Evolutionary conservation across 352 stramenopile species (phyloP).

Genomic region (Pythium plurisporium): DNA sequence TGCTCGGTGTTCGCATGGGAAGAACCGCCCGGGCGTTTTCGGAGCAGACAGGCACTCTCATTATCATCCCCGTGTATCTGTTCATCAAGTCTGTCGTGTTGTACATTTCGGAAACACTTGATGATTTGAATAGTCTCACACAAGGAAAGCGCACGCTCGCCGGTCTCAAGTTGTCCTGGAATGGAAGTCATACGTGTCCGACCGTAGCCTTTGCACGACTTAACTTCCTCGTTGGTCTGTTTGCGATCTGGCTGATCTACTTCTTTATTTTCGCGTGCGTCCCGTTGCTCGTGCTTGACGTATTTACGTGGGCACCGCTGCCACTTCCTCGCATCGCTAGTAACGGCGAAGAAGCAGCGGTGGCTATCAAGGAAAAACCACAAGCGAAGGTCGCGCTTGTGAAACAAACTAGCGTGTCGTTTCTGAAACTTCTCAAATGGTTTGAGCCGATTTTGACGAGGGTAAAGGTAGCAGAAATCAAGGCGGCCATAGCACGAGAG

Average conservation of each 20-base stretch:
- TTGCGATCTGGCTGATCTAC: slow-evolving; percentile 32
- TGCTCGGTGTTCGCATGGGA: slow-evolving; percentile 32
- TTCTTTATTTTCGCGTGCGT: slow-evolving; percentile 50
- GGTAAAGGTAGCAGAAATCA: no score
- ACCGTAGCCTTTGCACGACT: slow-evolving; percentile 20
- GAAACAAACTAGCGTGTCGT: no score
- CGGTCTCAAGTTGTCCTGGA: slow-evolving; percentile 22
- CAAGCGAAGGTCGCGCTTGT: no score
- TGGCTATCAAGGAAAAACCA: no score
- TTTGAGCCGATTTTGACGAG: no score
- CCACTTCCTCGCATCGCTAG: slow-evolving; percentile 9
- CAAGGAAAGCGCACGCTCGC: no score
- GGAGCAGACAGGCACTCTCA: slow-evolving; percentile 38
- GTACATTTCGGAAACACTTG: slow-evolving; percentile 34
- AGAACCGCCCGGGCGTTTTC: slow-evolving; percentile 28
- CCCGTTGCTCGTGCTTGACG: slow-evolving; percentile 45
- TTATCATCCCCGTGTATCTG: slow-evolving; percentile 51
- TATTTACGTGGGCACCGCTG: slow-evolving; percentile 59
- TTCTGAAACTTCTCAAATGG: no score
- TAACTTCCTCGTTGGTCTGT: slow-evolving; percentile 40
- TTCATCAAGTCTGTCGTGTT: slow-evolving; percentile 56
- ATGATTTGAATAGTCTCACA: no score
- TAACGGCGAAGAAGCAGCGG: no score
- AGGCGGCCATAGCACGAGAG: no score
- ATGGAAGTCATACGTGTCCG: slow-evolving; percentile 7